These are phyloP conservation scores for Limonomyces culmigenus DNA, from an alignment of 1,284 basidiomycete species.

Conservation along the genomic window DNA sequence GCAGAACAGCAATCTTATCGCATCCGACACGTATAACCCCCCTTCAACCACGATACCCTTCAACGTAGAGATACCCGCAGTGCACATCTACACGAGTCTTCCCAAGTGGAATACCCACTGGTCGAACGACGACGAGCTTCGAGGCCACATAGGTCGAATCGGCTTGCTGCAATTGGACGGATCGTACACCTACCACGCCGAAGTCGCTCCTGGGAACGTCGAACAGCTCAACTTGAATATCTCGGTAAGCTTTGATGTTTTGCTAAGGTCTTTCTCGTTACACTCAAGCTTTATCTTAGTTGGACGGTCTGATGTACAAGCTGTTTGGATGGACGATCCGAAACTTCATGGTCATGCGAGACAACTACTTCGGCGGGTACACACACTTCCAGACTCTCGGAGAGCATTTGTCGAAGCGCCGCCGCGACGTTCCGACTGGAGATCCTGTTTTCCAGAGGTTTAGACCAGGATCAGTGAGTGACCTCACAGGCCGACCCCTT, in stretches of 20 bases:
- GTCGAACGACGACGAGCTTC: slow-evolving; percentile 41
- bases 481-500: background rate
- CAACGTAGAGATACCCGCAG: slow-evolving; percentile 38
- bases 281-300: slow-evolving; percentile 1
- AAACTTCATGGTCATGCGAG: slow-evolving; percentile 72
- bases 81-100: slow-evolving; percentile 42
- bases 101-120: slow-evolving; percentile 83
- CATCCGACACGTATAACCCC: slow-evolving; percentile 59
- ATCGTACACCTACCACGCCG: slow-evolving; percentile 60
- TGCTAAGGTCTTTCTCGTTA: background rate
- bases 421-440: slow-evolving; percentile 40
- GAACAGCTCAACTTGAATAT: slow-evolving; percentile 66
- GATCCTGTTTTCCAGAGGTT: slow-evolving; percentile 73
- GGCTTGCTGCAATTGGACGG: slow-evolving; percentile 43
- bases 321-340: slow-evolving; percentile 76
- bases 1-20: slow-evolving; percentile 35
- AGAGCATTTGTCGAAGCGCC: slow-evolving; percentile 65
- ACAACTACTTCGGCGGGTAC: slow-evolving; percentile 86
- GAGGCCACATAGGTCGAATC: slow-evolving; percentile 43
- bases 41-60: slow-evolving; percentile 57
- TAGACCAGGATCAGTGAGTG: slow-evolving; percentile 50
- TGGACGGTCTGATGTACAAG: slow-evolving; percentile 46
- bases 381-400: slow-evolving; percentile 78
- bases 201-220: slow-evolving; percentile 49
- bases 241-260: slow-evolving; percentile 30